A percentile compares a stretch with the other conserved stretches of the same genome.
Evolutionary conservation across 495 filamentous ascomycete species (phyloP).

Genomic region (Geopyxis carbonaria): DNA sequence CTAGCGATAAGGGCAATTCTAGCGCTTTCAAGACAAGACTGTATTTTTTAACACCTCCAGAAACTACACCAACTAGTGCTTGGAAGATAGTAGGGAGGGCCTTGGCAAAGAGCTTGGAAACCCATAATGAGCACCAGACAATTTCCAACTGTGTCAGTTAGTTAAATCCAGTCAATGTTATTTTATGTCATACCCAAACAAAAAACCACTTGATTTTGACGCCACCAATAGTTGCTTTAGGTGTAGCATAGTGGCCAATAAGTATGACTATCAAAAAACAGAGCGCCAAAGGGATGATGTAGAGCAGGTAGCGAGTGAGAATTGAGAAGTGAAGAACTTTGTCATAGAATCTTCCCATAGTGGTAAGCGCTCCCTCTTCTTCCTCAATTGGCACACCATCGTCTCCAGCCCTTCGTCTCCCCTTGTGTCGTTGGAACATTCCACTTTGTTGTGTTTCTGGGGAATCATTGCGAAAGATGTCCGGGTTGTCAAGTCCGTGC

Average conservation of each 20-base stretch:
- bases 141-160: slow-evolving; percentile 43
- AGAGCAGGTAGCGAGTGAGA: slow-evolving; percentile 75
- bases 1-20: slow-evolving; percentile 72
- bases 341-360: slow-evolving; percentile 74
- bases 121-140: slow-evolving; percentile 78
- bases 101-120: slow-evolving; percentile 64
- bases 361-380: slow-evolving; percentile 49
- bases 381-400: slow-evolving; percentile 29
- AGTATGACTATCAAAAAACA: slow-evolving; percentile 69
- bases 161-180: background rate
- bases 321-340: slow-evolving; percentile 72
- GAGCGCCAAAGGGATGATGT: slow-evolving; percentile 60
- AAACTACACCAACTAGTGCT: slow-evolving; percentile 62
- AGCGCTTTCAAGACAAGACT: slow-evolving; percentile 51
- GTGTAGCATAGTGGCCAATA: slow-evolving; percentile 34
- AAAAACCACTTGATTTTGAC: slow-evolving; percentile 66
- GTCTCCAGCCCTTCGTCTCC: slow-evolving; percentile 38
- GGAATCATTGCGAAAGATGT: slow-evolving; percentile 18
- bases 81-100: slow-evolving; percentile 68
- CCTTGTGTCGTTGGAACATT: slow-evolving; percentile 37
- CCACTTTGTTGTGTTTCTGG: slow-evolving; percentile 28
- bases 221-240: slow-evolving; percentile 40
- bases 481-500: too few species aligned
- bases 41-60: slow-evolving; percentile 67
- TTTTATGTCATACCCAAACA: slow-evolving; percentile 43